A percentile compares a stretch with the other conserved stretches of the same genome.
These are phyloP conservation scores for Glycine tomentella DNA, from an alignment of 306 rosid species.

Conservation along the genomic window DNA sequence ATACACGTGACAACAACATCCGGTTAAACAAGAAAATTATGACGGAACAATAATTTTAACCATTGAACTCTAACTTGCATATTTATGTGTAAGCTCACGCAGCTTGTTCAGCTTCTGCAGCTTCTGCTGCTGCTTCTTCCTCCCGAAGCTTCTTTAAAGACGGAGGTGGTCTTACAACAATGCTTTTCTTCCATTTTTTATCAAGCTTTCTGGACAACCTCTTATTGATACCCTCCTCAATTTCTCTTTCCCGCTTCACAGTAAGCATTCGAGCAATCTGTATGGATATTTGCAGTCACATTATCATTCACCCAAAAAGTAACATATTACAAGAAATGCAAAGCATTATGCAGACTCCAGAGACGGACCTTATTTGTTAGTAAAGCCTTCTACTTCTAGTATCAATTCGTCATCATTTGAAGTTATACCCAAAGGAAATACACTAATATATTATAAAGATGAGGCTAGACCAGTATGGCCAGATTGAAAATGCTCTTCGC, in stretches of 20 bases:
- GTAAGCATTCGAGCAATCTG: conserved; percentile 96
- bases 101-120: conserved; percentile 54
- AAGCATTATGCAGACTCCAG: conserved; percentile 36
- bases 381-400: neutral
- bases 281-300: conserved; percentile 18
- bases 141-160: conserved; percentile 68
- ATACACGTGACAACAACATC: conserved; percentile 25
- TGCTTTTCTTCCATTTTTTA: conserved; percentile 82
- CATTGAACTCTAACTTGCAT: conserved; percentile 27
- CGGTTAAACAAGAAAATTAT: conserved; percentile 12
- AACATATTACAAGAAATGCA: conserved; percentile 4
- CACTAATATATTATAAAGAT: conserved; percentile 3
- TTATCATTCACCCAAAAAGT: conserved; percentile 43
- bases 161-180: conserved; percentile 85
- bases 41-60: conserved; percentile 28
- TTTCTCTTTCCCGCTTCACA: conserved; percentile 89
- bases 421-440: conserved; percentile 5
- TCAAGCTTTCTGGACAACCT: conserved; percentile 92
- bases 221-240: conserved; percentile 85
- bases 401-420: neutral
- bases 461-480: neutral
- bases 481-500: conserved; percentile 9
- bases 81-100: too few species aligned
- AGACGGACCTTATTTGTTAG: neutral
- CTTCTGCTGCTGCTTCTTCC: conserved; percentile 83